These are phyloP conservation scores for Collybiopsis confluens DNA, from an alignment of 768 basidiomycete species.

Conservation along the genomic window DNA sequence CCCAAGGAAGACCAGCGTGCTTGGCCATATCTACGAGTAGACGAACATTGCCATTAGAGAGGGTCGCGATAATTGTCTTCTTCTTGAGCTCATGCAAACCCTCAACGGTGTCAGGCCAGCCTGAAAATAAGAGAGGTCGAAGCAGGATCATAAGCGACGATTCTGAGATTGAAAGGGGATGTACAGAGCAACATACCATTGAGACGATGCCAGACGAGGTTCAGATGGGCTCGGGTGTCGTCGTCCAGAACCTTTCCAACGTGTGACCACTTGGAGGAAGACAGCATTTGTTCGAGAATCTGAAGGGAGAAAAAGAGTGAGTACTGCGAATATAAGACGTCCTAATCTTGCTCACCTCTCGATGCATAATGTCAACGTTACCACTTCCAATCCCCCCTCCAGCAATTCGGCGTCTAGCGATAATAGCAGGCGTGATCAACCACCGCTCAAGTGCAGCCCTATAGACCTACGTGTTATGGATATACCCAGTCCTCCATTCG, in stretches of 20 bases:
- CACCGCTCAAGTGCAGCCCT: not conserved
- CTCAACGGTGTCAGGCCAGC: slow-evolving; percentile 51
- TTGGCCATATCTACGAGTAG: slow-evolving; percentile 65
- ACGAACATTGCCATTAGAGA: slow-evolving; percentile 64
- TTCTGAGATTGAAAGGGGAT: too few species aligned
- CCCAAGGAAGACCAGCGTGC: slow-evolving; percentile 58
- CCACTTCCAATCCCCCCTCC: slow-evolving; percentile 40
- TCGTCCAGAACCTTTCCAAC: slow-evolving; percentile 44
- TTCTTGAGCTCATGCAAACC: slow-evolving; percentile 51
- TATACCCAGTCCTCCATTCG: slow-evolving; percentile 56
- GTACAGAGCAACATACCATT: slow-evolving; percentile 30
- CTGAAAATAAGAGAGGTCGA: slow-evolving; percentile 29
- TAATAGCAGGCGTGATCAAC: not conserved
- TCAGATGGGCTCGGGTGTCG: slow-evolving; percentile 37
- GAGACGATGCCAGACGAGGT: slow-evolving; percentile 57
- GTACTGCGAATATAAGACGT: not conserved
- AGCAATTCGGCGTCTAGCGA: slow-evolving; percentile 37
- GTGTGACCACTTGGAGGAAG: slow-evolving; percentile 42
- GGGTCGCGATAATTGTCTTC: slow-evolving; percentile 41
- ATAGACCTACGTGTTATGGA: slow-evolving; percentile 36
- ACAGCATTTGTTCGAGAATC: slow-evolving; percentile 57
- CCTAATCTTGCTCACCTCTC: slow-evolving; percentile 32
- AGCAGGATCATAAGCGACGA: too few species aligned
- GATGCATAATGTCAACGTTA: slow-evolving; percentile 54
- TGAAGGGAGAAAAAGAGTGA: slow-evolving; percentile 17